These are phyloP conservation scores for Endocalyx cinctus DNA, from an alignment of 2,329 filamentous ascomycete species.

Conservation along the genomic window DNA sequence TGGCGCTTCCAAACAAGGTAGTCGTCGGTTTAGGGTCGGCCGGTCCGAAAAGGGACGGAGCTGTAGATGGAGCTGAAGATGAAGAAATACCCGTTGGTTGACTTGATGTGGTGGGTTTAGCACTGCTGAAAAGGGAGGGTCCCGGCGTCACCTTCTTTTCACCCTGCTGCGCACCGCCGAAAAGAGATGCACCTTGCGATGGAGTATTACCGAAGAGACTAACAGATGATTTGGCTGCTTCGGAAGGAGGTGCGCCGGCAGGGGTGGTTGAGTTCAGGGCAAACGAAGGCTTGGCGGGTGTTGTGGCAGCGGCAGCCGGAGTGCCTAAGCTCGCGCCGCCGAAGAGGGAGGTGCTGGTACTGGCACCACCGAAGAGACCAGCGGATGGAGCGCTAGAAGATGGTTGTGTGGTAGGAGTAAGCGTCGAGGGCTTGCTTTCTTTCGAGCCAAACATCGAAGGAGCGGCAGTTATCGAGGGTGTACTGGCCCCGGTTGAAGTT, in stretches of 20 bases:
- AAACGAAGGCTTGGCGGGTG: constrained; percentile 45
- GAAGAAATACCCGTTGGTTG: too few species aligned
- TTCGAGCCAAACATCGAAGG: constrained; percentile 24
- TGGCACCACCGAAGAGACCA: constrained; percentile 19
- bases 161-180: constrained; percentile 35
- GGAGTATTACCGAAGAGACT: constrained; percentile 22
- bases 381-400: constrained; percentile 13
- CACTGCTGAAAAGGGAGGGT: constrained; percentile 14
- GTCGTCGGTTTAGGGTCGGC: constrained; percentile 12
- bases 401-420: constrained; percentile 14
- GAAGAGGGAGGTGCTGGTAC: constrained; percentile 17
- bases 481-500: constrained; percentile 16
- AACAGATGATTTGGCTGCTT: constrained; percentile 25
- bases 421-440: constrained; percentile 15
- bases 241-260: constrained; percentile 48
- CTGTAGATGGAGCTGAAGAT: too few species aligned
- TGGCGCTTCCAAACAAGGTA: constrained; percentile 12
- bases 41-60: too few species aligned
- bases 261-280: constrained; percentile 49
- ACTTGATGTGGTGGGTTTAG: too few species aligned
- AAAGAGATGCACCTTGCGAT: constrained; percentile 27
- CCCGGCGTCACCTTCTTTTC: constrained; percentile 18
- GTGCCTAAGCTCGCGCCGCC: constrained; percentile 13
- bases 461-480: constrained; percentile 14
- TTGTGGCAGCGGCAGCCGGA: constrained; percentile 22